Base-by-base conservation (phyloP, 2,329 filamentous ascomycete species). In the Macrophomina tecta region DNA sequence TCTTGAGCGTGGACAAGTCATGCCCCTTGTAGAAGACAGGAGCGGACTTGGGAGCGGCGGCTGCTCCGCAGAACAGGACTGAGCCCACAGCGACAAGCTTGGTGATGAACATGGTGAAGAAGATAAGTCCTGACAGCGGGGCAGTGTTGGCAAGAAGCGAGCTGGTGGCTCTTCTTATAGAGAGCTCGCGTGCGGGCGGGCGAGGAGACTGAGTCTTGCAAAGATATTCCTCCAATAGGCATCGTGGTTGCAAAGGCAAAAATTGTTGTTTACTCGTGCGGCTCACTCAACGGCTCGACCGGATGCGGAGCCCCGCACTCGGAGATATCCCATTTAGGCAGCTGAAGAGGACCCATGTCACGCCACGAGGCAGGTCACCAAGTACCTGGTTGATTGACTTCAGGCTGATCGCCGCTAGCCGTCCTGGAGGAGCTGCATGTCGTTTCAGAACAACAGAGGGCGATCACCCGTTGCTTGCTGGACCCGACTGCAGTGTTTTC, bases 11-110 rank as follows among this genome's bases (percentile, higher is more conserved):
- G 4, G 64, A 66, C 14, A 66, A 42, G 30, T 66, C 64, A 46
- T 66, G 64, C 23, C 64, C 64, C 23, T 66, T 66, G 64, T 61
- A 62, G 55, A 66, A 66, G 34, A 68, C 30, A 9, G 56, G 56
- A 4, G 56, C 56, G 40, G 63, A 42, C 49, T 46, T 65, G 12
- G 38, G 49, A 7, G 52, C 64, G 1, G 30, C 52, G 11, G 34
- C 53, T 5, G 42, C 51, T 42, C 52, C 51, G 64, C 28, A 48
- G 30, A 49, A 40, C 40, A 40, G 64, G n/a, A 60, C 23, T 45
- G 62, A 65, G 11, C 49, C 40, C 40, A 34, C 56, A 12, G 56
- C 28, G 56, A 60, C 40, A 6, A 46, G 40, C 40, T 60, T 60
- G 12, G 56, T 36, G 56, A 60, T 46, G 23, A 60, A 40, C 56